Conservation (phyloP, 495 filamentous ascomycete species). For the Penicillium taxi region DNA sequence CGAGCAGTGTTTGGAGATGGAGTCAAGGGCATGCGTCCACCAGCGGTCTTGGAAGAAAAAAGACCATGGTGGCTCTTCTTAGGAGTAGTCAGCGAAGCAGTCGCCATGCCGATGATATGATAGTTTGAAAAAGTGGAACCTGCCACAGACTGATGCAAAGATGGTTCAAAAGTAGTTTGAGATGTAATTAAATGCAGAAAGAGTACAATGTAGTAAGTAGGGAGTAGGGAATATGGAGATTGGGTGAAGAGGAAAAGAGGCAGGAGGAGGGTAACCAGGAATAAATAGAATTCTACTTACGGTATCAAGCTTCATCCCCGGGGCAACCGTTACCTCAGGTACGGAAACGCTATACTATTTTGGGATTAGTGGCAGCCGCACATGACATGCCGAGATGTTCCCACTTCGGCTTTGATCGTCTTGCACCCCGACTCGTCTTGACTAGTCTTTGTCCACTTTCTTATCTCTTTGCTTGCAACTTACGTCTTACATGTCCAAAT, state of each 20-base stretch:
- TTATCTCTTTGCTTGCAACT: too few species aligned
- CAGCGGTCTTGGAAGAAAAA: constrained; percentile 87
- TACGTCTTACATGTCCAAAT: too few species aligned
- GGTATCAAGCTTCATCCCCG: constrained; percentile 21
- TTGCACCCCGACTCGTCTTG: too few species aligned
- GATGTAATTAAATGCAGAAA: constrained; percentile 10
- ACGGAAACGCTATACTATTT: constrained; percentile 20
- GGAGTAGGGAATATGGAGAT: constrained; percentile 21
- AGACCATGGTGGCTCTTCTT: constrained; percentile 88
- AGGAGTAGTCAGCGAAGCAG: constrained; percentile 79
- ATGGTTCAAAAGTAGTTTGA: too few species aligned
- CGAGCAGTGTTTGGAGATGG: constrained; percentile 67
- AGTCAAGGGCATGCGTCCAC: constrained; percentile 88
- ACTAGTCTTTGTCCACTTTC: too few species aligned
- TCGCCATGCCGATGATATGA: constrained; percentile 61
- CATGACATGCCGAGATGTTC: constrained; percentile 28
- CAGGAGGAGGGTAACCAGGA: constrained; percentile 14
- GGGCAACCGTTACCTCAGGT: constrained; percentile 40
- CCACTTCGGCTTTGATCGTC: constrained; percentile 13
- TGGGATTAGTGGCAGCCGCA: constrained; percentile 14
- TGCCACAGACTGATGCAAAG: constrained; percentile 13
- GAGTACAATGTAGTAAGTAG: constrained; percentile 23
- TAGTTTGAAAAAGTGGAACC: constrained; percentile 11
- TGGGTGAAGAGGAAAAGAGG: constrained; percentile 15
- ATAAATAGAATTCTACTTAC: constrained; percentile 35